phyloP scores from a whole-genome alignment of 768 basidiomycete genomes.

The Xerocomus spinulosus region DNA sequence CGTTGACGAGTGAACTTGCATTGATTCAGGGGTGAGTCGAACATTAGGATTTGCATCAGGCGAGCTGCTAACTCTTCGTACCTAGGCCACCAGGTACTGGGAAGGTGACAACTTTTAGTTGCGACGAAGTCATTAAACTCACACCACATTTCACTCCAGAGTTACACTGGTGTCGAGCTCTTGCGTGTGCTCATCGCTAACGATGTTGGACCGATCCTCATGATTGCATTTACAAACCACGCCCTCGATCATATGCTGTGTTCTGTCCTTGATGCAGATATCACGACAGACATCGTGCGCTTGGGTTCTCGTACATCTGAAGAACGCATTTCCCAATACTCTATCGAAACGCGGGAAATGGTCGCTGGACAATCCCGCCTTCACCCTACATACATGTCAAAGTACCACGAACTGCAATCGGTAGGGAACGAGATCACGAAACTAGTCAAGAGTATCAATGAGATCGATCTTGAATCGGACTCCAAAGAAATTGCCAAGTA shows the following conservation, averaged over 20 bases:
- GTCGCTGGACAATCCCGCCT: conserved; percentile 40
- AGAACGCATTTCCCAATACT: conserved; percentile 56
- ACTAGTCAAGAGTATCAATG: conserved; percentile 42
- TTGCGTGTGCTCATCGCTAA: conserved; percentile 59
- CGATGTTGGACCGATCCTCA: conserved; percentile 47
- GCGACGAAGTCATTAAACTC: not conserved
- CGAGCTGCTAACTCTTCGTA: not conserved
- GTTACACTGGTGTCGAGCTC: conserved; percentile 65
- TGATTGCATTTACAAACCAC: conserved; percentile 73
- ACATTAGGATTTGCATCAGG: not conserved
- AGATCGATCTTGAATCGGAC: conserved; percentile 30
- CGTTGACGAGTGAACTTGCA: conserved; percentile 54
- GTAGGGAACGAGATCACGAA: conserved; percentile 43
- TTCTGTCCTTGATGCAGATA: conserved; percentile 58
- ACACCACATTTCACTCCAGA: conserved; percentile 31
- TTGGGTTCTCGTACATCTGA: conserved; percentile 63
- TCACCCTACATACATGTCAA: conserved; percentile 29
- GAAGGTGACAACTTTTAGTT: conserved; percentile 41
- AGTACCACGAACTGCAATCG: conserved; percentile 39
- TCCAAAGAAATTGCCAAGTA: conserved; percentile 39
- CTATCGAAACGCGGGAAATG: conserved; percentile 54
- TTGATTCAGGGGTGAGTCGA: conserved; percentile 65
- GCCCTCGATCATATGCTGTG: conserved; percentile 71
- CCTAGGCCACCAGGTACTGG: conserved; percentile 73
- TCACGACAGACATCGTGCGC: conserved; percentile 62